phyloP scores from a whole-genome alignment of 1,284 basidiomycete genomes.

The Ganoderma meredithae region DNA sequence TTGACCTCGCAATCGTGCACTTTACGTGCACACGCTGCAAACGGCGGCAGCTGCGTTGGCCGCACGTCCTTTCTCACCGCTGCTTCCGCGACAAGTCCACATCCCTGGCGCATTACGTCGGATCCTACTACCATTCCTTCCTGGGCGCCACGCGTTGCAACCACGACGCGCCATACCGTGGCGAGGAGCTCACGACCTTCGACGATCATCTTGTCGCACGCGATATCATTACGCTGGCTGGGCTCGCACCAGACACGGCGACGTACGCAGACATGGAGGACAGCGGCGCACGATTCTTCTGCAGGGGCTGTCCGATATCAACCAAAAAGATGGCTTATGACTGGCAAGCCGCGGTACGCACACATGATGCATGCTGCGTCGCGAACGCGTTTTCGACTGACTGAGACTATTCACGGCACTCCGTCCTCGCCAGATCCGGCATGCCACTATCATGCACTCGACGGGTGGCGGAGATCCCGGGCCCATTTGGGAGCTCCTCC shows the following conservation, averaged over 20 bases:
- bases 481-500: not conserved
- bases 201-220: not conserved
- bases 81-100: constrained; percentile 12
- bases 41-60: constrained; percentile 14
- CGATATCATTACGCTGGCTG: not conserved
- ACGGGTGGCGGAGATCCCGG: not conserved
- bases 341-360: constrained; percentile 2
- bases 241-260: not conserved
- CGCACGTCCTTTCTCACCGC: constrained; percentile 16
- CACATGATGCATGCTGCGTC: not conserved
- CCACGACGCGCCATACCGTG: constrained; percentile 5
- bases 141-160: too few species aligned
- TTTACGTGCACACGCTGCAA: constrained; percentile 18
- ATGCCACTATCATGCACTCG: not conserved
- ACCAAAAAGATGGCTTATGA: not conserved
- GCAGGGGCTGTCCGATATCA: not conserved
- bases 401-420: too few species aligned
- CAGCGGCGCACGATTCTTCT: not conserved
- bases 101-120: not conserved
- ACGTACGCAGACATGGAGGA: constrained; percentile 2
- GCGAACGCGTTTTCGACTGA: not conserved
- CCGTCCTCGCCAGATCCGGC: not conserved
- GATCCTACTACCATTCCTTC: not conserved
- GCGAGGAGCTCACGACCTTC: not conserved
- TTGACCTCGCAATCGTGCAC: constrained; percentile 14